Evolutionary conservation across 2,329 filamentous ascomycete genomes (phyloP), one percentile per base, ranked within the genome.

Genomic region (Monosporascus sp.): DNA sequence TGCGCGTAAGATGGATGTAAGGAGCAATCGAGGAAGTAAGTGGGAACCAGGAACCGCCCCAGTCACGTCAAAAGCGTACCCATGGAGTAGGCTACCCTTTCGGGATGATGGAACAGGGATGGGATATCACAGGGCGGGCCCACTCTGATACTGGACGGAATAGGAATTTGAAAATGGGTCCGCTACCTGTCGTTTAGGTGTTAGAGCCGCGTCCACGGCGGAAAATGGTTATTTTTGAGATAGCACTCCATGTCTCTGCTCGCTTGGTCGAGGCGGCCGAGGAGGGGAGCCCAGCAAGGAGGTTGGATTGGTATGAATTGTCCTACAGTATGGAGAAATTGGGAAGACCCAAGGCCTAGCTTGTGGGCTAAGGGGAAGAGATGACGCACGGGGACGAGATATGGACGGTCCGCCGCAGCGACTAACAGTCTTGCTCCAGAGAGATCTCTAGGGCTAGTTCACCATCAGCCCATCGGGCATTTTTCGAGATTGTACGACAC

Each of bases 271-370:
- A 60, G 58, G 53, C 58, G 55, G 55, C 54, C 58, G 31, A 51
- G 47, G 49, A 43, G 38, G 52, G 31, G 49, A 46, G 48, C 49
- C 59, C 59, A 63, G 60, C 60, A 66, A 65, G 67, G 66, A 68
- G 66, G 66, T 69, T 69, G 68, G 63, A 65, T 72, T 72, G 72
- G 71, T 65, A 69, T 61, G 52, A 58, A 61, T 60, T 64, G 59
- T 58, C 61, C 61, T 56, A 57, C 59, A 55, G 59, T 59, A 58
- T 60, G 51, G 53, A 48, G 48, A 7, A 7, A 20, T 14, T 31
- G 58, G 54, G 51, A 55, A 50, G 52, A 47, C 37, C 49, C 41
- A 9, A 52, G 41, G 24, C n/a, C 26, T 7, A 24, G 43, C 43
- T 41, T 51, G 37, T 38, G 55, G 58, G 58, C 51, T 28, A 53